Percentiles rank a stretch among this genome's conserved stretches.
These are phyloP conservation scores for Barnettozyma sp. DNA, from an alignment of 805 yeast species.

Conservation along the genomic window DNA sequence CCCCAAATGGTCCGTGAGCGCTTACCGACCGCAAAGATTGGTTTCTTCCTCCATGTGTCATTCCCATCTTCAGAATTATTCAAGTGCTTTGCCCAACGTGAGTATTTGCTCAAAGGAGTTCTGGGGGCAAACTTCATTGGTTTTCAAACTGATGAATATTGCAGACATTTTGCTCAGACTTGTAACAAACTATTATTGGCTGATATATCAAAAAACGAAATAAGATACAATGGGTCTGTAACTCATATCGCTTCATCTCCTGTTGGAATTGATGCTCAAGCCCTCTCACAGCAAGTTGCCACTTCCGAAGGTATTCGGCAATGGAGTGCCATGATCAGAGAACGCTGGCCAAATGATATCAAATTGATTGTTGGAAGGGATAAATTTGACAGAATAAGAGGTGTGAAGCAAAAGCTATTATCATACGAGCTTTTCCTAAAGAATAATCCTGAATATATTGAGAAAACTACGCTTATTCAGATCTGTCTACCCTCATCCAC, in stretches of 20 bases:
- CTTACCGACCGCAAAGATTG: slow-evolving; percentile 80
- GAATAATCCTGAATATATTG: slow-evolving; percentile 63
- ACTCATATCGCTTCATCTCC: slow-evolving; percentile 55
- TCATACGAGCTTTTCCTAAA: slow-evolving; percentile 79
- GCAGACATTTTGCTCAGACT: slow-evolving; percentile 88
- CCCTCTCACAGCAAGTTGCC: slow-evolving; percentile 41
- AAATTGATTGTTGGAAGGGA: slow-evolving; percentile 80
- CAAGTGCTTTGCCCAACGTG: slow-evolving; percentile 86
- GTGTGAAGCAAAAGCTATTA: slow-evolving; percentile 76
- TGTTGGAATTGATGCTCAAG: slow-evolving; percentile 70
- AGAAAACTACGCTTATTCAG: slow-evolving; percentile 70
- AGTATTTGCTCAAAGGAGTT: slow-evolving; percentile 68
- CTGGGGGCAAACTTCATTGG: slow-evolving; percentile 84
- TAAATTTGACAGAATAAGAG: slow-evolving; percentile 80
- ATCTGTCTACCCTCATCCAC: slow-evolving; percentile 56
- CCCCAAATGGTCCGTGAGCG: slow-evolving; percentile 75
- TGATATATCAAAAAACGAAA: slow-evolving; percentile 61
- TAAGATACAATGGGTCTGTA: slow-evolving; percentile 53
- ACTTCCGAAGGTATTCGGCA: slow-evolving; percentile 41
- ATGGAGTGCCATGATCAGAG: slow-evolving; percentile 67
- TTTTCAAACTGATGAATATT: slow-evolving; percentile 90
- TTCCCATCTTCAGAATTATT: slow-evolving; percentile 95
- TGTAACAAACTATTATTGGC: slow-evolving; percentile 78
- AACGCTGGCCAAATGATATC: slow-evolving; percentile 63
- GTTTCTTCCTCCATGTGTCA: slow-evolving; percentile 87